Evolutionary conservation across 2,329 filamentous ascomycete genomes (phyloP).

Genomic region (Verruconis gallopava): DNA sequence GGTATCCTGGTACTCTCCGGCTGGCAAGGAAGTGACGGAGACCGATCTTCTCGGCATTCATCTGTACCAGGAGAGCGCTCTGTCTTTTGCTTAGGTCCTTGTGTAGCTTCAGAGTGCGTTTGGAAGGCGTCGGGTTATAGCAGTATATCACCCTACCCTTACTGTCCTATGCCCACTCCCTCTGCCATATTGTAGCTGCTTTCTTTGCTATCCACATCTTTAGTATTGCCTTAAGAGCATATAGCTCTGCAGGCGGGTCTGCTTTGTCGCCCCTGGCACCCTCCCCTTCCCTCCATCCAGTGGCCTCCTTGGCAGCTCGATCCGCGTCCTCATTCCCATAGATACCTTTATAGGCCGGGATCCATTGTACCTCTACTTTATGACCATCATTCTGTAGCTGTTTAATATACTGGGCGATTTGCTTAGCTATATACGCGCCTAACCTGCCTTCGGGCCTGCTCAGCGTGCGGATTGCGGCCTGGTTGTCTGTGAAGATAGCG

Average conservation of each 20-base stretch:
- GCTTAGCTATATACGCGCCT: slow-evolving; percentile 18
- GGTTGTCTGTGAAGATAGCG: slow-evolving; percentile 21
- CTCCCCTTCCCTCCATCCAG: slow-evolving; percentile 4
- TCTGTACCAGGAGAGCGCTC: slow-evolving; percentile 18
- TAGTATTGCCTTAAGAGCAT: slow-evolving; percentile 10
- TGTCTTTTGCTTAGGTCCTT: slow-evolving; percentile 13
- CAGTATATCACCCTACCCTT: too few relatives aligned
- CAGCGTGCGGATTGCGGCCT: slow-evolving; percentile 20
- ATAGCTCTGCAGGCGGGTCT: slow-evolving; percentile 11
- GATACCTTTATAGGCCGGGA: slow-evolving; percentile 13
- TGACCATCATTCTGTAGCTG: not conserved
- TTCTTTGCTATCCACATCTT: slow-evolving; percentile 13
- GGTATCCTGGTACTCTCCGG: too few relatives aligned
- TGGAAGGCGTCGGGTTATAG: too few relatives aligned
- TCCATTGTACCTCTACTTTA: slow-evolving; percentile 9
- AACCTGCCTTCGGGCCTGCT: slow-evolving; percentile 17
- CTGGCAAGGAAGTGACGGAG: slow-evolving; percentile 19
- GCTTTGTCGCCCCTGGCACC: slow-evolving; percentile 8
- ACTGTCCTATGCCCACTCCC: slow-evolving; percentile 13
- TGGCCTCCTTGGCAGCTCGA: slow-evolving; percentile 15
- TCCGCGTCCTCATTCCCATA: slow-evolving; percentile 14
- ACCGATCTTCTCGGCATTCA: slow-evolving; percentile 19
- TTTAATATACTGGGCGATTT: slow-evolving; percentile 15
- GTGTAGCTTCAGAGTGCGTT: slow-evolving; percentile 8
- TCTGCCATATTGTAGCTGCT: slow-evolving; percentile 15